Base-by-base conservation (phyloP, 208 protist genomes). In the Plasmodiophora brassicae region DNA sequence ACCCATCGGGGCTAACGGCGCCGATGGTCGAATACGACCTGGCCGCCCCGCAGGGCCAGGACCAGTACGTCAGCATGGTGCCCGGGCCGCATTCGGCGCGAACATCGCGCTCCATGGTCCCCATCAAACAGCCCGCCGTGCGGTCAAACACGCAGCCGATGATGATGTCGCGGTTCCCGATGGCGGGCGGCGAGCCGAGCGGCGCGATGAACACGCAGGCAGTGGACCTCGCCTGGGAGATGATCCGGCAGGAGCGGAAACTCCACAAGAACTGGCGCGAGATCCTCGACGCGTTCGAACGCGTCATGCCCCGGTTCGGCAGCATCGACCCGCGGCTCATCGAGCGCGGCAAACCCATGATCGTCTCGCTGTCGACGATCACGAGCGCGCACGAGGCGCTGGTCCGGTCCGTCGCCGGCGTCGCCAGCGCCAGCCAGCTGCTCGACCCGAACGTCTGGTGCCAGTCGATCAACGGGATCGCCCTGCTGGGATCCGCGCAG, bases 221-320 rank as follows among this genome's bases (percentile, higher is more conserved):
- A n/a, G n/a, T n/a, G n/a, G 65, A 78, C 65, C 5, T 78, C 14
- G 65, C n/a, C 65, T 78, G 65, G 65, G 65, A 78, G 41, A 32
- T 78, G 14, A 78, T 78, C 20, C 65, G 65, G 41, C 41, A 38
- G 10, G 65, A 78, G n/a, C 65, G 65, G 32, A 32, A 38, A 38
- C 5, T 8, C n/a, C 65, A 36, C 5, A n/a, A 38, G 14, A n/a
- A 78, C 32, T 78, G 65, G 65, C 65, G n/a, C 10, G 41, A 78
- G 20, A 38, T 78, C 14, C 32, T 78, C 5, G 65, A 32, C 5
- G 5, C 65, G 14, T 78, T 78, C 41, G 65, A 78, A 32, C 65
- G 65, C 10, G 5, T 78, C n/a, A n/a, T 78, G 65, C 32, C 32
- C 32, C 32, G 41, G 65, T 5, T 32, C 14, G 5, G 14, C 14